Evolutionary conservation across 345 rosid species (phyloP), one percentile per base, ranked within the genome.

Genomic region (Populus ilicifolia): DNA sequence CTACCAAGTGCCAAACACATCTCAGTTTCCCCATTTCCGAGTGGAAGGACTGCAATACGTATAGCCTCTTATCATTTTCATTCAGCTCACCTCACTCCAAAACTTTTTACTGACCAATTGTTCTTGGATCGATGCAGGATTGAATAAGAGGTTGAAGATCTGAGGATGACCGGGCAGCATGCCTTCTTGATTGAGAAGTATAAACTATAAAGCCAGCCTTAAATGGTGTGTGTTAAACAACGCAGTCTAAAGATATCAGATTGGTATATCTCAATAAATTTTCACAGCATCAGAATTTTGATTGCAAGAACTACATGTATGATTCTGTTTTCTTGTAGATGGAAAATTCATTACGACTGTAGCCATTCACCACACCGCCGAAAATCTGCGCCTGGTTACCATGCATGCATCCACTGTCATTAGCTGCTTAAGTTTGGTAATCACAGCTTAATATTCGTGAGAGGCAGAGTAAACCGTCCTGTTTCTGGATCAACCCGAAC

Each of bases 11-110:
- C 35, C 17, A 7, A 21, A 85, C 85, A 29, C 27, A 75, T 63
- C 85, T 87, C 35, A 85, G 86, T 72, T 85, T 87, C 69, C 90
- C 88, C 38, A 74, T 87, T 48, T 85, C 88, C 16, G 79, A 77
- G 70, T 43, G 43, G 71, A 83, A 83, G 86, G 78, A 85, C 73
- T 87, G 90, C 75, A 61, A 86, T 74, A 76, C 36, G 86, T 84
- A 76, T 79, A 33, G 25, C 18, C 10, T 6, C 30, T 33, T 35
- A 14, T 25, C 13, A 18, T 23, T 6, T 52, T 70, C 61, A 14
- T 38, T 46, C 11, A 8, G 36, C 5, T 30, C 25, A 4, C 3
- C 27, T 6, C 72, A 11, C 48, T 6, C 33, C 44, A 4, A n/a
- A 8, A 11, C 3, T 2, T 27, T 6, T 27, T 30, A 16, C 33